phyloP scores from a whole-genome alignment of 352 stramenopile genomes.

The Pythium apleroticum region DNA sequence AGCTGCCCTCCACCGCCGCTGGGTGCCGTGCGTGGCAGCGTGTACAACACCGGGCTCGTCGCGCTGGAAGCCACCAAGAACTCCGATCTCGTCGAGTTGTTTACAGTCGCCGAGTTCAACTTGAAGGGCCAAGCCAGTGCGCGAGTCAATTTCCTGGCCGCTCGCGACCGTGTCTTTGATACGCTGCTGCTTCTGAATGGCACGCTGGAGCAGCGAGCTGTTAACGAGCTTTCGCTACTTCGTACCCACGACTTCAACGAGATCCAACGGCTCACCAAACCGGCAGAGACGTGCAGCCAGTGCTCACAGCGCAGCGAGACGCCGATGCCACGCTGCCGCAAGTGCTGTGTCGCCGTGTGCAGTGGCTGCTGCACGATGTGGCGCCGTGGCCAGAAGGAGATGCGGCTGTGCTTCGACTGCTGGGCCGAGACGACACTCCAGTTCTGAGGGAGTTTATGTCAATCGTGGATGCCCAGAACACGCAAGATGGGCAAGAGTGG shows the following conservation, averaged over 20 bases:
- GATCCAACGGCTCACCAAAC: constrained; percentile 9
- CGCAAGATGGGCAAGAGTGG: neutral
- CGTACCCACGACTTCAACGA: constrained; percentile 12
- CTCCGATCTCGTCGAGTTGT: constrained; percentile 17
- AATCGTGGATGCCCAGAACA: neutral
- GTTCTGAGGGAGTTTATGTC: neutral
- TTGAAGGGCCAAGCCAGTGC: constrained; percentile 18
- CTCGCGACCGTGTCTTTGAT: constrained; percentile 12
- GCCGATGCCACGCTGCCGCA: constrained; percentile 17
- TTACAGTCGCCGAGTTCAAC: constrained; percentile 22
- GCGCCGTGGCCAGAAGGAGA: constrained; percentile 14
- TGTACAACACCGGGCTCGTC: constrained; percentile 28
- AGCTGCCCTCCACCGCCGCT: constrained; percentile 10
- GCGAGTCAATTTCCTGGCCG: constrained; percentile 2
- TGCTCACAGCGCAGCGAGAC: constrained; percentile 1
- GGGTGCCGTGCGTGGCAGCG: constrained; percentile 22
- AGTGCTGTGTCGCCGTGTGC: constrained; percentile 25
- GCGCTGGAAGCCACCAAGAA: constrained; percentile 13
- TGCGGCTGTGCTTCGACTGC: constrained; percentile 29
- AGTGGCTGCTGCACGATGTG: constrained; percentile 14
- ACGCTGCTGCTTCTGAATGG: constrained; percentile 15
- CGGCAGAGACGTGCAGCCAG: constrained; percentile 7
- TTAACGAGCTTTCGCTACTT: constrained; percentile 8
- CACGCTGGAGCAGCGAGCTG: constrained; percentile 22
- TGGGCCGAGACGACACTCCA: constrained; percentile 25